A percentile compares a stretch with the other conserved stretches of the same genome.
Conservation (phyloP, 2,329 filamentous ascomycete genomes). For the Ilyonectria sp. region DNA sequence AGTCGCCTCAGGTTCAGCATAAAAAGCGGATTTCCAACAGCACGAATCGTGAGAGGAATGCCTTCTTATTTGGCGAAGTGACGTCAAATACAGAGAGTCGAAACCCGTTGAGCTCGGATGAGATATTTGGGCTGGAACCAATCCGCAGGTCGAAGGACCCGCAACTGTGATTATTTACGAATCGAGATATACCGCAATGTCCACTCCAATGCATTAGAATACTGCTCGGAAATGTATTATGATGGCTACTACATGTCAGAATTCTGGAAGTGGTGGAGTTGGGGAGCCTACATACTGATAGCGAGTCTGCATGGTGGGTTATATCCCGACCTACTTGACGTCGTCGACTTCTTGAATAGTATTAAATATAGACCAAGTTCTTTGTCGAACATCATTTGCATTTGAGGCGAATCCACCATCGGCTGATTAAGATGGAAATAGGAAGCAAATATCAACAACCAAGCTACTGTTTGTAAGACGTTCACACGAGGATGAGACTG, state of each 20-base stretch:
- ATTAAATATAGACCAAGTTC: not conserved
- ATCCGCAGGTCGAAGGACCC: constrained; percentile 53
- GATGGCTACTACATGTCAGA: not conserved
- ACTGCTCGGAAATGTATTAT: constrained; percentile 1
- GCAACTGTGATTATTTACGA: constrained; percentile 17
- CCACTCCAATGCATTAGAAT: not conserved
- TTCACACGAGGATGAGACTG: not conserved
- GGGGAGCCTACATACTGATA: not conserved
- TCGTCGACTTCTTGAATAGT: no score
- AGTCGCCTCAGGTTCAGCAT: constrained; percentile 54
- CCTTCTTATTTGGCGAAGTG: constrained; percentile 73
- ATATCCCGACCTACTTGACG: not conserved
- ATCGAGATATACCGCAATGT: not conserved
- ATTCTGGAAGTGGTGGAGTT: not conserved
- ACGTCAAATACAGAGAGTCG: constrained; percentile 54
- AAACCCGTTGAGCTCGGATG: constrained; percentile 58
- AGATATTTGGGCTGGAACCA: constrained; percentile 71
- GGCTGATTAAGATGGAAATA: not conserved
- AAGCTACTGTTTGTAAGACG: not conserved
- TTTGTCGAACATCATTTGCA: not conserved
- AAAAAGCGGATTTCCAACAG: constrained; percentile 61
- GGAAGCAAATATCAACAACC: not conserved
- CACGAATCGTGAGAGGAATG: constrained; percentile 68
- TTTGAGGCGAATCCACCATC: not conserved
- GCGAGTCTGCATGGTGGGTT: not conserved